phyloP scores from a whole-genome alignment of 768 basidiomycete genomes.

The Termitomyces titanicus region DNA sequence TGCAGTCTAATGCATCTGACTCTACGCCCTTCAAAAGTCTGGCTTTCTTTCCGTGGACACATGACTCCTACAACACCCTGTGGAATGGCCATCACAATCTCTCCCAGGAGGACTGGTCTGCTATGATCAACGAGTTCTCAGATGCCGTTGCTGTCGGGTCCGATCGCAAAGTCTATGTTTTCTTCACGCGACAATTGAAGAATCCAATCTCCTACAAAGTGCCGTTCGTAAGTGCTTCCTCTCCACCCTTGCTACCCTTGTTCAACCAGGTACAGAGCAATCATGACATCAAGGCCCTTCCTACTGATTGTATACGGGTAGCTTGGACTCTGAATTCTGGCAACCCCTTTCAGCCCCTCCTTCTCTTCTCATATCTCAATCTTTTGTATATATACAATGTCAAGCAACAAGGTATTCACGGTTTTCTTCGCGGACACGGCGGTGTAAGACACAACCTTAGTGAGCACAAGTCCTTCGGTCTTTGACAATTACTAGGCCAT shows the following conservation, averaged over 20 bases:
- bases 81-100: conserved; percentile 31
- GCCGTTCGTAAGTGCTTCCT: conserved; percentile 24
- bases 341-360: conserved; percentile 49
- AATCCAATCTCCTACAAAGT: conserved; percentile 34
- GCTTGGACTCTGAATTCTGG: conserved; percentile 56
- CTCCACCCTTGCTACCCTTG: background rate
- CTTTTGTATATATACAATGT: conserved; percentile 56
- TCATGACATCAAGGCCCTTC: conserved; percentile 11
- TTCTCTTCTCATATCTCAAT: conserved; percentile 52
- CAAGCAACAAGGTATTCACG: conserved; percentile 32
- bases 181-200: conserved; percentile 29
- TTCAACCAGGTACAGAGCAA: conserved; percentile 7
- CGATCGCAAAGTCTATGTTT: conserved; percentile 29
- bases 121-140: conserved; percentile 42
- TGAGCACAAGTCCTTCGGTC: background rate
- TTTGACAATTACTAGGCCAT: conserved; percentile 40
- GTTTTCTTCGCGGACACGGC: conserved; percentile 66
- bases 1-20: conserved; percentile 24
- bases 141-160: conserved; percentile 52
- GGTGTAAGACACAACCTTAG: conserved; percentile 46
- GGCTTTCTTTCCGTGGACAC: conserved; percentile 47
- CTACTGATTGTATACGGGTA: conserved; percentile 36
- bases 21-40: conserved; percentile 34
- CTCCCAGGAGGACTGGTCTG: conserved; percentile 39
- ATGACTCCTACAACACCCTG: conserved; percentile 32